A percentile compares a stretch with the other conserved stretches of the same genome.
Conservation (phyloP, 768 basidiomycete genomes). For the Rhizopogon vinicolor region DNA sequence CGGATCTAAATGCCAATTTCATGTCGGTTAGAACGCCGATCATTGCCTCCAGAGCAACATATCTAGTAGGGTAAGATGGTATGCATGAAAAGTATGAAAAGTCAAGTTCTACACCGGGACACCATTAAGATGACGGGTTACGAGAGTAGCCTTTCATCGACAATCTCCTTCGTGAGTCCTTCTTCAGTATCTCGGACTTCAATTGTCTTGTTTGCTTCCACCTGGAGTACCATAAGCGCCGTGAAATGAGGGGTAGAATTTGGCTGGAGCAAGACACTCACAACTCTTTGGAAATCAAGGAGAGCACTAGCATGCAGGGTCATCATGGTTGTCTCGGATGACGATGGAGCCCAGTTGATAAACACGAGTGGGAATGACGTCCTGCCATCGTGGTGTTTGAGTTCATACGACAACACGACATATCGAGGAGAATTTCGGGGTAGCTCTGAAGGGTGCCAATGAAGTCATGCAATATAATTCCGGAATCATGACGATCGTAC, state of each 20-base stretch:
- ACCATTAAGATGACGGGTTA: constrained; percentile 1
- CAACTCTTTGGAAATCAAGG: constrained; percentile 74
- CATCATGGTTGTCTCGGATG: constrained; percentile 69
- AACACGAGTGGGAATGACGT: constrained; percentile 82
- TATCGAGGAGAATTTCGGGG: constrained; percentile 87
- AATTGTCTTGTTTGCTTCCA: constrained; percentile 73
- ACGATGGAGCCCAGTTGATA: constrained; percentile 82
- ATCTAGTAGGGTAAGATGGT: not conserved
- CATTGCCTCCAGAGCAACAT: not conserved
- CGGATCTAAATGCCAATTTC: not conserved
- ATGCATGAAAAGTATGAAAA: too few relatives aligned
- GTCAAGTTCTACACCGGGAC: not conserved
- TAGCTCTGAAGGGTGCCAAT: constrained; percentile 49
- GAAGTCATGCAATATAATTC: not conserved
- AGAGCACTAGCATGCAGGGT: constrained; percentile 84
- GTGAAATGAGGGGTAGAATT: not conserved
- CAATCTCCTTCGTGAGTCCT: constrained; percentile 63
- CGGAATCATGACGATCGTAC: constrained; percentile 31
- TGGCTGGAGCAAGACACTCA: constrained; percentile 30
- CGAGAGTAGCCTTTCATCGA: constrained; percentile 55
- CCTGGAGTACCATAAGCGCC: constrained; percentile 37
- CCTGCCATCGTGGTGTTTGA: constrained; percentile 76
- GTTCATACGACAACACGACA: constrained; percentile 79
- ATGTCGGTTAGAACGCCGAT: not conserved
- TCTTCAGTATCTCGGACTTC: constrained; percentile 83